phyloP scores from a whole-genome alignment of 2,329 filamentous ascomycete genomes.

The Botrytis paeoniae region DNA sequence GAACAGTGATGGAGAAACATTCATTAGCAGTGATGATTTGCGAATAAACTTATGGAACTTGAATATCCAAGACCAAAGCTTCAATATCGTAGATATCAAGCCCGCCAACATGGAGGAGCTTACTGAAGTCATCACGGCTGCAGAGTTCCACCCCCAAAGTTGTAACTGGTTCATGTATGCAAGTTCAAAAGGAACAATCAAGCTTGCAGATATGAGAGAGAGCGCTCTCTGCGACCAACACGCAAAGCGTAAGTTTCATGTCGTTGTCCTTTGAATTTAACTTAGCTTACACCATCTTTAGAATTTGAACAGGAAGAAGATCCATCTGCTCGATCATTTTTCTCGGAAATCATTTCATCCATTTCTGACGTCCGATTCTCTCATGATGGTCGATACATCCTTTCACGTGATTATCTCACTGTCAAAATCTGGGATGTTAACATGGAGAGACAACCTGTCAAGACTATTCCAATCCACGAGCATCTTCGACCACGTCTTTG shows the following conservation, averaged over 20 bases:
- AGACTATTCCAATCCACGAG: slow-evolving; percentile 98
- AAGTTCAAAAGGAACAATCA: slow-evolving; percentile 98
- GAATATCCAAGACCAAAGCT: slow-evolving; percentile 99
- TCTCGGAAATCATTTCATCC: slow-evolving; percentile 98
- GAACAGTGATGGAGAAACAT: slow-evolving; percentile 98
- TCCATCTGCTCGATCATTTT: slow-evolving; percentile 93
- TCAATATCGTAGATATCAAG: slow-evolving; percentile 99
- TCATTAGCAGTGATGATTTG: slow-evolving; percentile 97
- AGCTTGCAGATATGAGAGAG: slow-evolving; percentile 97
- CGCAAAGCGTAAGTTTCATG: slow-evolving; percentile 68
- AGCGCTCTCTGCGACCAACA: slow-evolving; percentile 95
- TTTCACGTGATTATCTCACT: slow-evolving; percentile 95
- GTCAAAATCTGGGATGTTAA: slow-evolving; percentile 99
- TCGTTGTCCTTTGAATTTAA: not conserved
- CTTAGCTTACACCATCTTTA: slow-evolving; percentile 42
- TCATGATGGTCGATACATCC: slow-evolving; percentile 91
- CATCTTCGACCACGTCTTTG: slow-evolving; percentile 90
- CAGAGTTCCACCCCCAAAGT: slow-evolving; percentile 93
- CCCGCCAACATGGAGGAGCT: slow-evolving; percentile 99
- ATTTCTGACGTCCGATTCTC: slow-evolving; percentile 99
- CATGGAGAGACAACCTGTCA: slow-evolving; percentile 96
- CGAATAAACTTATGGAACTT: slow-evolving; percentile 99
- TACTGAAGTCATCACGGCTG: slow-evolving; percentile 96
- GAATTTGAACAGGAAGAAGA: slow-evolving; percentile 99
- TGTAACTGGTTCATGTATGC: slow-evolving; percentile 99